Base-by-base conservation (phyloP, 2,329 filamentous ascomycete genomes). In the Trichoderma cornu-damae region DNA sequence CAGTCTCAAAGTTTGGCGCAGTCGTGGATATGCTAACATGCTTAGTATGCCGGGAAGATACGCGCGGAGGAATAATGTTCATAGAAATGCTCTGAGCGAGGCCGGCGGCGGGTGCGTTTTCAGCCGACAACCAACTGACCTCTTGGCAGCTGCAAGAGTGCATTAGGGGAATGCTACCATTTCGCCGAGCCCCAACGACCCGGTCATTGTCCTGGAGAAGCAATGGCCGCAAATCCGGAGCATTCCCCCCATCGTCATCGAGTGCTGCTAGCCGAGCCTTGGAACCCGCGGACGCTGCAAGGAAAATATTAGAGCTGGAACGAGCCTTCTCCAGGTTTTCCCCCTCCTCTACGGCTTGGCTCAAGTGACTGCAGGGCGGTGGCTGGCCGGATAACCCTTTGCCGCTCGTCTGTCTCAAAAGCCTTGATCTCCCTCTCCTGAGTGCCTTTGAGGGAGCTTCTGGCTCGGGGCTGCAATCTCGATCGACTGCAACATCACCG, bases 401-500 rank as follows among this genome's bases (percentile, higher is more conserved):
- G 12, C 7, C 46, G 11, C 57, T 59, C 14, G 22, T 30, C 22
- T 35, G 38, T 34, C 30, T 52, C 1, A 35, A 43, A 3, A 59
- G 61, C 20, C 59, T 62, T 2, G 63, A 61, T 12, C 66, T 61
- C 44, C 65, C 65, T 37, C 65, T 61, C 24, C 38, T 64, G 46
- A 65, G 43, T 20, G 60, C 60, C 6, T 60, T 46, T 1, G 70
- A 71, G 30, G 73, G 69, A 28, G 70, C 74, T 35, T 67, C 69
- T 1, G 71, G 69, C n/a, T 71, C 70, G 6, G 73, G 70, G 6
- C 74, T 76, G 14, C 59, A 64, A 26, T 64, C 64, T 44, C 65
- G 65, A 26, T 67, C 63, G 14, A 18, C 7, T 18, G 18, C 11
- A 7, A 20, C 11, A 7, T 37, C 30, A 2, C 11, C 11, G 7